These are phyloP conservation scores for Amaranthus cruentus DNA, from an alignment of 148 eudicot species.

Conservation along the genomic window DNA sequence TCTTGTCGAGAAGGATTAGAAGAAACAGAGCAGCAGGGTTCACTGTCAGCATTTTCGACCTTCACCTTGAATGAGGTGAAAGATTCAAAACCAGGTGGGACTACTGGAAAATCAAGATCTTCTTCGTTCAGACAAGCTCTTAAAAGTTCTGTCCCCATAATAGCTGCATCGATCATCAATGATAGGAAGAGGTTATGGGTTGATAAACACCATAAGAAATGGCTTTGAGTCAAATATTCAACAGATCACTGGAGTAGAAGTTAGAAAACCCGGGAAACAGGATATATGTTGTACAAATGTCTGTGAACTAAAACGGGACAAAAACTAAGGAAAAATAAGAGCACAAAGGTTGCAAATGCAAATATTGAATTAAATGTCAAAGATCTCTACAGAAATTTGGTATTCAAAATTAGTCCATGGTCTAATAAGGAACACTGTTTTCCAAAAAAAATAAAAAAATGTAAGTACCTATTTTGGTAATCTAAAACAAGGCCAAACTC, in stretches of 20 bases:
- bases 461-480: background rate
- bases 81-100: conserved; percentile 96
- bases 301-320: background rate
- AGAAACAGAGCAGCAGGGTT: conserved; percentile 45
- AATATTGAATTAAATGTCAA: conserved; percentile 1
- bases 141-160: conserved; percentile 73
- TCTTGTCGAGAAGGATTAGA: conserved; percentile 44
- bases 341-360: background rate
- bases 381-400: background rate
- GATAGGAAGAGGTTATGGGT: conserved; percentile 1
- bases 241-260: background rate
- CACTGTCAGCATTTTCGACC: conserved; percentile 43
- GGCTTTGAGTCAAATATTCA: background rate
- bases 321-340: background rate
- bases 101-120: conserved; percentile 60
- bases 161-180: conserved; percentile 30
- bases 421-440: too few species aligned
- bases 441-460: background rate
- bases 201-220: background rate
- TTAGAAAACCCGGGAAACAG: conserved; percentile 1
- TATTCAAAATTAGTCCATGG: too few species aligned
- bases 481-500: background rate
- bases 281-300: background rate
- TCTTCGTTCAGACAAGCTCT: conserved; percentile 65
- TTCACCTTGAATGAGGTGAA: conserved; percentile 51